Evolutionary conservation across 257 asterid genomes (phyloP).

Genomic region (Nicotiana tabacum): DNA sequence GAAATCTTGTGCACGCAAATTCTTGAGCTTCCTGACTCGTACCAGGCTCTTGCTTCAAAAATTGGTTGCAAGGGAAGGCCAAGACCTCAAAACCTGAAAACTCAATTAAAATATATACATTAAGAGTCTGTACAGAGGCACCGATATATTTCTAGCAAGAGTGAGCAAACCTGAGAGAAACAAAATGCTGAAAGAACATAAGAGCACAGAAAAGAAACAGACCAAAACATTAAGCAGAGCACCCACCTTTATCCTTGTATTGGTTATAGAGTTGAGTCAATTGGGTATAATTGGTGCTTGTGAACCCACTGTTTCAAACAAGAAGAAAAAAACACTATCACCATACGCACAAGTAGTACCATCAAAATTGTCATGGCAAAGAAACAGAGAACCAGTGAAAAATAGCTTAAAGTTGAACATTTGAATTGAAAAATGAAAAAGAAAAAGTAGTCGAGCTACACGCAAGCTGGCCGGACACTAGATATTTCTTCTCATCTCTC

Average conservation of each 20-base stretch:
- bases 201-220: not conserved
- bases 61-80: constrained; percentile 96
- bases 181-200: not conserved
- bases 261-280: constrained; percentile 58
- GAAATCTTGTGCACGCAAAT: constrained; percentile 85
- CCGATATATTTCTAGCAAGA: not conserved
- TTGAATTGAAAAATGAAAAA: not conserved
- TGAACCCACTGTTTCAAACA: constrained; percentile 61
- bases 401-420: not conserved
- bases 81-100: constrained; percentile 67
- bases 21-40: constrained; percentile 67
- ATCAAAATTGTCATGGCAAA: not conserved
- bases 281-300: constrained; percentile 66
- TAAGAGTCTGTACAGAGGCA: not conserved
- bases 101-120: constrained; percentile 8
- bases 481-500: no score
- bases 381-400: not conserved
- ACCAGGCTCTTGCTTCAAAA: constrained; percentile 87
- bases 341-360: not conserved
- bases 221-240: not conserved
- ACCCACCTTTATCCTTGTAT: constrained; percentile 66
- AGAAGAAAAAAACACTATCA: constrained; percentile 2
- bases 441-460: not conserved
- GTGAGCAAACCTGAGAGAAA: not conserved
- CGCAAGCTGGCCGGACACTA: no score